phyloP scores from a whole-genome alignment of 148 eudicot genomes.

The Limonium bicolor region DNA sequence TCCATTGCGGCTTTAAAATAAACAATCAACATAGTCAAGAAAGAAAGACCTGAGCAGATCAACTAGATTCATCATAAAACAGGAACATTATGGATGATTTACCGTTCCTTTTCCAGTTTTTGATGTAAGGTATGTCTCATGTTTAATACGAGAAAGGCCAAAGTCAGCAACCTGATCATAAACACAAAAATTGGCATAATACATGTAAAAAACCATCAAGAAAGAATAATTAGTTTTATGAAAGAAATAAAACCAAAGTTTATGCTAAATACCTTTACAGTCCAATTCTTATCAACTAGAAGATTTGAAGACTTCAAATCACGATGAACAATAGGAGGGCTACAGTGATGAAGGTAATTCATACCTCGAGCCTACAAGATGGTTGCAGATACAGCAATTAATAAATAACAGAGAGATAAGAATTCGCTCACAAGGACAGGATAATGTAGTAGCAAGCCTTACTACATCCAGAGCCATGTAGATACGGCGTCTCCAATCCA shows the following conservation, averaged over 20 bases:
- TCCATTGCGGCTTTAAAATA: constrained; percentile 81
- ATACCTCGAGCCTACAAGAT: constrained; percentile 98
- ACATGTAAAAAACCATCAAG: no score
- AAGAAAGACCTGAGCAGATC: neutral
- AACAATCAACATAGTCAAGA: constrained; percentile 11
- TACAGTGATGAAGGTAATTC: constrained; percentile 94
- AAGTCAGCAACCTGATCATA: constrained; percentile 95
- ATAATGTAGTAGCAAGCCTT: no score
- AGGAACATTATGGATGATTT: neutral
- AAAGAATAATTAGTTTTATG: neutral
- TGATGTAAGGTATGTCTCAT: constrained; percentile 68
- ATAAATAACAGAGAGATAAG: constrained; percentile 9
- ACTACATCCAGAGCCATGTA: constrained; percentile 91
- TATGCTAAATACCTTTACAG: constrained; percentile 57
- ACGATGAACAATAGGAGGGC: constrained; percentile 96
- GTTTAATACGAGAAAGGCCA: constrained; percentile 92
- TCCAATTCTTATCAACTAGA: constrained; percentile 97
- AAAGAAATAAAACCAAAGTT: neutral
- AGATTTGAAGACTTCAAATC: constrained; percentile 97
- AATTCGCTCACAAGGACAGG: neutral
- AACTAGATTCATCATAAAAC: no score
- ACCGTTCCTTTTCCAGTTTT: constrained; percentile 4
- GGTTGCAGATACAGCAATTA: no score
- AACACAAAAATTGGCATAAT: no score
- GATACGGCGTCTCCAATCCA: constrained; percentile 83